Percentiles rank a stretch among this genome's conserved stretches.
phyloP scores from a whole-genome alignment of 352 stramenopile species.

The Phytophthora idaei region DNA sequence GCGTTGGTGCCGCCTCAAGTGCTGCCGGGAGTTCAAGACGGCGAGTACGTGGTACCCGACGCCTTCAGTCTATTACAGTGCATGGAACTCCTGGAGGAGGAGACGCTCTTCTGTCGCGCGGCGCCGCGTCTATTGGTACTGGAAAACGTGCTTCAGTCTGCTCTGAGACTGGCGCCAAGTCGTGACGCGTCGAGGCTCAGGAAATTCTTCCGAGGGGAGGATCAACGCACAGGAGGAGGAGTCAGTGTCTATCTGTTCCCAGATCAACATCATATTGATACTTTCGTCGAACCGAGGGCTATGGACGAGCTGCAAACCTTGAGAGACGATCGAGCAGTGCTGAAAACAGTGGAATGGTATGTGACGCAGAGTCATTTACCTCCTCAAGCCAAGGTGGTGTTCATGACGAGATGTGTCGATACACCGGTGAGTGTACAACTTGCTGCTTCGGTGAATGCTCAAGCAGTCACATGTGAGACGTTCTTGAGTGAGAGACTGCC shows the following conservation, averaged over 20 bases:
- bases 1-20: conserved; percentile 34
- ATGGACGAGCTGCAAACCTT: conserved; percentile 44
- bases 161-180: conserved; percentile 67
- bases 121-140: conserved; percentile 67
- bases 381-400: conserved; percentile 44
- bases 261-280: conserved; percentile 73
- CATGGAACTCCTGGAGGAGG: conserved; percentile 78
- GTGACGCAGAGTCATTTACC: conserved; percentile 44
- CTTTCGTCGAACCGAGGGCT: conserved; percentile 46
- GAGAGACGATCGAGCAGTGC: conserved; percentile 51
- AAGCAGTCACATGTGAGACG: conserved; percentile 61
- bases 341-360: conserved; percentile 77
- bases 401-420: conserved; percentile 64
- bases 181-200: conserved; percentile 66
- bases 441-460: conserved; percentile 39
- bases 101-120: conserved; percentile 47
- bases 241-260: conserved; percentile 69
- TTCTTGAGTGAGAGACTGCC: conserved; percentile 55
- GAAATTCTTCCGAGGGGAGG: conserved; percentile 67
- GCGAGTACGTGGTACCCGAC: conserved; percentile 75
- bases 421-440: conserved; percentile 47
- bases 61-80: conserved; percentile 73
- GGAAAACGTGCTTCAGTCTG: conserved; percentile 69
- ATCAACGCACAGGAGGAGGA: conserved; percentile 46
- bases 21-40: conserved; percentile 39